Evolutionary conservation across 2,329 filamentous ascomycete genomes (phyloP).

Genomic region (Aspergillus sp.): DNA sequence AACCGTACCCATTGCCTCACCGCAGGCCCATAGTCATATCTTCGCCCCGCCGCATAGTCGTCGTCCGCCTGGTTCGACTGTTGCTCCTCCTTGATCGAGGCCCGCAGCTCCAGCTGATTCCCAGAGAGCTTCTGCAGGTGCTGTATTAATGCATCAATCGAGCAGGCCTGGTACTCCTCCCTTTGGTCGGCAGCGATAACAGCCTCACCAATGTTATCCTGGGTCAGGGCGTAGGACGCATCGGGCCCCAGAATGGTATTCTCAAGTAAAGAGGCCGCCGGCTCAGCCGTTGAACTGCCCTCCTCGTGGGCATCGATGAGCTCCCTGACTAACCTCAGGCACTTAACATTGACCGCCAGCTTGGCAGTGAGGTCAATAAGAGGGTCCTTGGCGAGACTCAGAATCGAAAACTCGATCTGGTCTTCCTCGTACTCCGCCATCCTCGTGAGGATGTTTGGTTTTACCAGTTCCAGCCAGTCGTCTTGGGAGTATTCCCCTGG

Average conservation of each 20-base stretch:
- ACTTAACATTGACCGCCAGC: constrained; percentile 38
- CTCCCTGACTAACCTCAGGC: constrained; percentile 31
- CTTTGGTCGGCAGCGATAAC: constrained; percentile 15
- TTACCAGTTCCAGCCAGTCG: constrained; percentile 60
- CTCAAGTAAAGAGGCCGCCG: constrained; percentile 7
- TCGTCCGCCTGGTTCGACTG: constrained; percentile 31
- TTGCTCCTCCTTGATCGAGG: constrained; percentile 31
- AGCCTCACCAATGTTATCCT: constrained; percentile 24
- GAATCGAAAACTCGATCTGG: constrained; percentile 64
- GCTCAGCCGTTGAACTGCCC: constrained; percentile 1
- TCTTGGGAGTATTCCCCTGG: constrained; percentile 34
- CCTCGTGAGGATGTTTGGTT: constrained; percentile 54
- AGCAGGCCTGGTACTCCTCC: constrained; percentile 14
- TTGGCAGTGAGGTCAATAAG: constrained; percentile 39
- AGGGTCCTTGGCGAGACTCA: constrained; percentile 64
- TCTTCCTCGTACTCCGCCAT: constrained; percentile 59
- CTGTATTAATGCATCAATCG: constrained; percentile 22
- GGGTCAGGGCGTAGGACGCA: constrained; percentile 28
- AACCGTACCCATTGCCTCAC: constrained; percentile 60
- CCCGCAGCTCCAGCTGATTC: constrained; percentile 24
- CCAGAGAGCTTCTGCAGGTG: constrained; percentile 18
- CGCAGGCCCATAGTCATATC: constrained; percentile 58
- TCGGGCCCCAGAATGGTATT: constrained; percentile 23
- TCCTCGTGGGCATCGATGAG: constrained; percentile 8
- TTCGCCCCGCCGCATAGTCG: constrained; percentile 31